phyloP scores from a whole-genome alignment of 768 basidiomycete genomes.

The Saitozyma sp. region DNA sequence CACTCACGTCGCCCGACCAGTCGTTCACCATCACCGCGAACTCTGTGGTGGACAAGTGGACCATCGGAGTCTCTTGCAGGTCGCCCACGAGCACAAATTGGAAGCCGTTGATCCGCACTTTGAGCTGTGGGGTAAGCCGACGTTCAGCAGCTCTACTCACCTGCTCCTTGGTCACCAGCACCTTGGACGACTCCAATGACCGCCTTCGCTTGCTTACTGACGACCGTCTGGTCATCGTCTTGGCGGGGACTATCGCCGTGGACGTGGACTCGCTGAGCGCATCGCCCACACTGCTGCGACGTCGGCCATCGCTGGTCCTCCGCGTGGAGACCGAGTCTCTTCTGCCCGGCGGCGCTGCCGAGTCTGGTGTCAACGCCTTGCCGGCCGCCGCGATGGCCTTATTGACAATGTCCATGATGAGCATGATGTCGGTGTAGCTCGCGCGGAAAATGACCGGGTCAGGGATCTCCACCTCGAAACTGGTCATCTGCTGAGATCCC shows the following conservation, averaged over 20 bases:
- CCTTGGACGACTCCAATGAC: constrained; percentile 53
- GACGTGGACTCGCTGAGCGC: constrained; percentile 24
- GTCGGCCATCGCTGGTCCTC: constrained; percentile 3
- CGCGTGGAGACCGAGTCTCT: not conserved
- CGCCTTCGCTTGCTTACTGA: constrained; percentile 28
- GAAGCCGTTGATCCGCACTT: constrained; percentile 84
- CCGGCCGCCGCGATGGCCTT: constrained; percentile 78
- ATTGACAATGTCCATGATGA: constrained; percentile 69
- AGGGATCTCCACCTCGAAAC: constrained; percentile 75
- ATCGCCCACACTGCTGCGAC: constrained; percentile 18
- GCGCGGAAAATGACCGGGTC: constrained; percentile 82
- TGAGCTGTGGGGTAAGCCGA: constrained; percentile 60
- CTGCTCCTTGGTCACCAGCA: constrained; percentile 77
- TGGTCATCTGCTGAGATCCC: constrained; percentile 65
- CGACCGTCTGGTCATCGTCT: constrained; percentile 15
- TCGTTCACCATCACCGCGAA: constrained; percentile 81
- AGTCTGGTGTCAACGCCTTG: constrained; percentile 25
- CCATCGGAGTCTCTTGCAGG: constrained; percentile 87
- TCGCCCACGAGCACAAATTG: constrained; percentile 92
- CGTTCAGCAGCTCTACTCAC: constrained; percentile 55
- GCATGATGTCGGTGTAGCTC: constrained; percentile 89
- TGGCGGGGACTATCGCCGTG: constrained; percentile 38
- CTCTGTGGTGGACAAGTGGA: constrained; percentile 82
- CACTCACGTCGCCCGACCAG: constrained; percentile 84
- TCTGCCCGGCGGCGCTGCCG: not conserved